Evolutionary conservation across 139 green algal species (phyloP).

Genomic region (Chlorella ohadii): DNA sequence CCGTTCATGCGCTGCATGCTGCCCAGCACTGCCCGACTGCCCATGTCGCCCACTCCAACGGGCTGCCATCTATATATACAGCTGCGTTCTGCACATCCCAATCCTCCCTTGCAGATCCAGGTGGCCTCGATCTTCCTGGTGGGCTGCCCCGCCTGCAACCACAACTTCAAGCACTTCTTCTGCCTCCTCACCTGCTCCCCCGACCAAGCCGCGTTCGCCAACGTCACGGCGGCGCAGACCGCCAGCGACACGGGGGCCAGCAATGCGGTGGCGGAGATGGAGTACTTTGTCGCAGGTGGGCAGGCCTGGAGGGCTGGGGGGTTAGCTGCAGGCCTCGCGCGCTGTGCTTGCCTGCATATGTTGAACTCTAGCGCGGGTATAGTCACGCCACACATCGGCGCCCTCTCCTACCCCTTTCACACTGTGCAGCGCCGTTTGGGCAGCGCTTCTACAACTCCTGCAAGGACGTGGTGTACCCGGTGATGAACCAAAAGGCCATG

Average conservation of each 20-base stretch:
- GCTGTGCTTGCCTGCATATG: not conserved
- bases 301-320: not conserved
- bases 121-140: slow-evolving; percentile 79
- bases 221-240: slow-evolving; percentile 74
- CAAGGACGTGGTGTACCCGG: slow-evolving; percentile 65
- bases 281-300: slow-evolving; percentile 60
- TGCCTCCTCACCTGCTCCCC: slow-evolving; percentile 79
- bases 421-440: slow-evolving; percentile 59
- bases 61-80: too few species aligned
- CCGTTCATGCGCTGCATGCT: not conserved
- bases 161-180: slow-evolving; percentile 95
- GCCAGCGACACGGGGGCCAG: slow-evolving; percentile 44
- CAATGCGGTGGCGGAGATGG: slow-evolving; percentile 58
- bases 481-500: slow-evolving; percentile 84
- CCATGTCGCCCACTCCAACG: not conserved
- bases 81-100: too few species aligned
- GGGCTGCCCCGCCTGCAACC: slow-evolving; percentile 89
- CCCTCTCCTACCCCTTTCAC: too few species aligned
- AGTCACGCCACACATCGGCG: too few species aligned
- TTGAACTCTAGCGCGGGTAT: too few species aligned
- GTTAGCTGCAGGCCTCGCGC: not conserved
- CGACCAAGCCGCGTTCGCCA: slow-evolving; percentile 85
- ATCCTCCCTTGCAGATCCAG: slow-evolving; percentile 54
- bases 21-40: not conserved
- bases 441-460: slow-evolving; percentile 79